These are phyloP conservation scores for Chaetomium sp. DNA, from an alignment of 2,329 filamentous ascomycete species.

Conservation along the genomic window DNA sequence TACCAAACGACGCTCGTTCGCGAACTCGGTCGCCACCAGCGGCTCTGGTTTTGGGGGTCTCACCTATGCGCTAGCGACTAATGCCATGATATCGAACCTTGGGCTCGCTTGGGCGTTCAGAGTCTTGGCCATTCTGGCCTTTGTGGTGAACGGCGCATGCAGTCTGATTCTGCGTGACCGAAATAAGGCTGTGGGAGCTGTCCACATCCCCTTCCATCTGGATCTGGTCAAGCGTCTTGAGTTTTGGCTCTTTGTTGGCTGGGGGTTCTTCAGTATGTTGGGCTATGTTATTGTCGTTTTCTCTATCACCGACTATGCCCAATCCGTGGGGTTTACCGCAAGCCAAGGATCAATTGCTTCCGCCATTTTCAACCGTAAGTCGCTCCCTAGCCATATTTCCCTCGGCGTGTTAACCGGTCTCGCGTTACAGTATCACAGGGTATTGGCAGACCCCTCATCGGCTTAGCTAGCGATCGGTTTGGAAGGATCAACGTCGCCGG, in stretches of 20 bases:
- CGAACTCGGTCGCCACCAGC: constrained; percentile 61
- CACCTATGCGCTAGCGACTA: constrained; percentile 59
- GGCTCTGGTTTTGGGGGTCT: constrained; percentile 71
- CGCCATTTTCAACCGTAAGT: constrained; percentile 63
- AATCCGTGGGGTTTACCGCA: constrained; percentile 58
- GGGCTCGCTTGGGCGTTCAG: constrained; percentile 62
- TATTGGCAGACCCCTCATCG: constrained; percentile 64
- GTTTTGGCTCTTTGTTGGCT: constrained; percentile 59
- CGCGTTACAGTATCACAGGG: constrained; percentile 47
- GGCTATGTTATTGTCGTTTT: constrained; percentile 74
- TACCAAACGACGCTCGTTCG: constrained; percentile 57
- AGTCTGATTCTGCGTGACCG: constrained; percentile 61
- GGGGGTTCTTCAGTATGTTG: constrained; percentile 65
- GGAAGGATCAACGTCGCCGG: constrained; percentile 69
- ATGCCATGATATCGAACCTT: constrained; percentile 60
- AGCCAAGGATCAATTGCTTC: constrained; percentile 63
- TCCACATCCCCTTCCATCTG: constrained; percentile 60
- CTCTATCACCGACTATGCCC: constrained; percentile 66
- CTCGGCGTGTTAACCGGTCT: background rate
- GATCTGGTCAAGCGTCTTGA: constrained; percentile 54
- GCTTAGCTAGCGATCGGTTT: constrained; percentile 62
- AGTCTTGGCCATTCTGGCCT: constrained; percentile 57
- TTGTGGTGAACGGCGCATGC: constrained; percentile 57
- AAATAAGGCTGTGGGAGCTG: constrained; percentile 63
- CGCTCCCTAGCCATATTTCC: background rate